Conservation (phyloP, 768 basidiomycete species). For the Naematelia aurantialba region DNA sequence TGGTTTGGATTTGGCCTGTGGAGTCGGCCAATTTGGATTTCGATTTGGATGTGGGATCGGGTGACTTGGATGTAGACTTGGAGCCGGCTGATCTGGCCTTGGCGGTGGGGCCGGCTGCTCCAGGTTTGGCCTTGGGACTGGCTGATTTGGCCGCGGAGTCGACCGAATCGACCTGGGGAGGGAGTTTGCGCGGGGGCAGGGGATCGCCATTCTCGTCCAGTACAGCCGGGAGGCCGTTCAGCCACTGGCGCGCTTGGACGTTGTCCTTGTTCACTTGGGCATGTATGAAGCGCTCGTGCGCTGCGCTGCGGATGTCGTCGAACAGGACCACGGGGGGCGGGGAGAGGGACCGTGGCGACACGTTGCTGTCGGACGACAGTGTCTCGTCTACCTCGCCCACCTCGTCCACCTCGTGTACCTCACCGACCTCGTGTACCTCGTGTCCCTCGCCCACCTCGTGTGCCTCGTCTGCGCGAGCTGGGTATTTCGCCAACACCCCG, state of each 20-base stretch:
- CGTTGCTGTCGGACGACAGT: neutral
- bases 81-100: neutral
- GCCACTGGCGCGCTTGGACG: slow-evolving; percentile 11
- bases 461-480: neutral
- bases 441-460: neutral
- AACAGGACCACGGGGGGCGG: slow-evolving; percentile 10
- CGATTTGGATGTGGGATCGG: too few relatives aligned
- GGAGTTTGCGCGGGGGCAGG: neutral
- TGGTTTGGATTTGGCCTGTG: neutral
- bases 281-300: slow-evolving; percentile 16
- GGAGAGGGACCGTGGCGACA: neutral
- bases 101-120: neutral
- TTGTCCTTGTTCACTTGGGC: slow-evolving; percentile 9
- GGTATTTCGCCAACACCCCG: slow-evolving; percentile 50
- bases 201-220: neutral
- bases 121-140: neutral
- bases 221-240: slow-evolving; percentile 13
- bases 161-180: neutral
- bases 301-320: slow-evolving; percentile 9
- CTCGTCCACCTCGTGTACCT: neutral
- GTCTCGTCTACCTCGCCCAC: neutral
- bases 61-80: neutral
- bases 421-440: neutral
- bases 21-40: too few relatives aligned
- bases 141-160: neutral